These are phyloP conservation scores for Mycena leptocephala DNA, from an alignment of 768 basidiomycete genomes.

Conservation along the genomic window DNA sequence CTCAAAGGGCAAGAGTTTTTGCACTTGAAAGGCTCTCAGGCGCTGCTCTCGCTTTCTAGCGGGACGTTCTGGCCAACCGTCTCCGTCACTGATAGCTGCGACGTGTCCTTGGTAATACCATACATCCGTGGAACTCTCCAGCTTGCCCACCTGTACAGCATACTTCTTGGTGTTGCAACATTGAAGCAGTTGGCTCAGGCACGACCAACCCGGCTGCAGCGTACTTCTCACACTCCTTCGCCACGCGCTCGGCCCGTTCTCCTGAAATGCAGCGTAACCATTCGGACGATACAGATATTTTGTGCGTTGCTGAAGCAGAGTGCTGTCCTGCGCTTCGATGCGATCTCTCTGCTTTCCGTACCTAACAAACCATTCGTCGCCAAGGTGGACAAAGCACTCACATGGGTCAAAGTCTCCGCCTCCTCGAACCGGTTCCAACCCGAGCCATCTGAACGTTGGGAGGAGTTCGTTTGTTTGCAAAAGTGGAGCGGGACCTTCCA, in stretches of 20 bases:
- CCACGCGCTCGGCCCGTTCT: slow-evolving; percentile 33
- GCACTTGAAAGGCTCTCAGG: slow-evolving; percentile 44
- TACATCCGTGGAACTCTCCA: slow-evolving; percentile 69
- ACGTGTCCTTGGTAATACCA: slow-evolving; percentile 67
- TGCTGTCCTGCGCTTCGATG: slow-evolving; percentile 62
- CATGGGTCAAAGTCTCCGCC: slow-evolving; percentile 72
- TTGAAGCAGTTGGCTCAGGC: slow-evolving; percentile 57
- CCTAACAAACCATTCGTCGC: slow-evolving; percentile 49
- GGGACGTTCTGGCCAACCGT: slow-evolving; percentile 39
- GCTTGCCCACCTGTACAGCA: slow-evolving; percentile 79
- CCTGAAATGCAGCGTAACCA: slow-evolving; percentile 48
- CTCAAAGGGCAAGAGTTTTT: slow-evolving; percentile 63
- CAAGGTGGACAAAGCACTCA: slow-evolving; percentile 59
- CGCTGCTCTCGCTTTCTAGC: slow-evolving; percentile 28
- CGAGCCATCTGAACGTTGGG: slow-evolving; percentile 68
- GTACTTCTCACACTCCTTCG: slow-evolving; percentile 34
- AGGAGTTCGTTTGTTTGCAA: slow-evolving; percentile 78
- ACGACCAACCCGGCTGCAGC: slow-evolving; percentile 33
- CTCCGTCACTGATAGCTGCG: slow-evolving; percentile 57
- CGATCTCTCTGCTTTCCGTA: slow-evolving; percentile 45
- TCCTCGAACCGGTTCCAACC: slow-evolving; percentile 54
- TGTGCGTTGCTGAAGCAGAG: slow-evolving; percentile 66
- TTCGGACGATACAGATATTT: slow-evolving; percentile 65
- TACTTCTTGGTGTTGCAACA: slow-evolving; percentile 74
- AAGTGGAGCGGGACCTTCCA: slow-evolving; percentile 62